These are phyloP conservation scores for Rhodotorula glutinis DNA, from an alignment of 1,284 basidiomycete species.

Conservation along the genomic window DNA sequence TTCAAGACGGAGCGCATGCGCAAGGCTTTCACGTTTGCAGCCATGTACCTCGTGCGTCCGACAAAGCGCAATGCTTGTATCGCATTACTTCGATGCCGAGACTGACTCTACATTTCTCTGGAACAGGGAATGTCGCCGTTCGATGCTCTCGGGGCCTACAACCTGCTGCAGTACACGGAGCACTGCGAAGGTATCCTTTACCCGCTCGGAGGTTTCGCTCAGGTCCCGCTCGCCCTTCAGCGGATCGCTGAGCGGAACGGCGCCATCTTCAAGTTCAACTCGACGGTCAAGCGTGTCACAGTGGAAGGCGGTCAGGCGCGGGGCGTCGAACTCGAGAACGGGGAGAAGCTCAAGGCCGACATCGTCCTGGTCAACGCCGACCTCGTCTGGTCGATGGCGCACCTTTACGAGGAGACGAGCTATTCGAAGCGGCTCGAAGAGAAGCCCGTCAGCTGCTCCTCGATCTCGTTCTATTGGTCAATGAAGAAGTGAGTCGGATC, in stretches of 20 bases:
- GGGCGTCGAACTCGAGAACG: slow-evolving; percentile 52
- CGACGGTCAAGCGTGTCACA: slow-evolving; percentile 50
- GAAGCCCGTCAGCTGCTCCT: slow-evolving; percentile 52
- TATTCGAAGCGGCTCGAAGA: slow-evolving; percentile 44
- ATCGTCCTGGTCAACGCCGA: slow-evolving; percentile 57
- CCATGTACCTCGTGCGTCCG: slow-evolving; percentile 48
- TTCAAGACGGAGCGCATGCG: slow-evolving; percentile 55
- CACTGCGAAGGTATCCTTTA: slow-evolving; percentile 57
- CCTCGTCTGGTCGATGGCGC: slow-evolving; percentile 55
- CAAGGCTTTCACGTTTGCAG: slow-evolving; percentile 52
- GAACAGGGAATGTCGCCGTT: slow-evolving; percentile 54
- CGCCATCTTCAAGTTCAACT: slow-evolving; percentile 51
- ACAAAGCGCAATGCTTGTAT: not conserved
- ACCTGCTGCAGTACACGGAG: slow-evolving; percentile 57
- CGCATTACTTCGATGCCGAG: too few relatives aligned
- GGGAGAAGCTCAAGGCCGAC: slow-evolving; percentile 52
- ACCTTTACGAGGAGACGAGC: slow-evolving; percentile 50
- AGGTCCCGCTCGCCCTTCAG: slow-evolving; percentile 52
- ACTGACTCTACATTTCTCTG: slow-evolving; percentile 10
- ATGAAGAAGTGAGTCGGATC: slow-evolving; percentile 47
- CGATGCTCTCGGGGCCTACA: slow-evolving; percentile 56
- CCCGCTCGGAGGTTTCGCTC: slow-evolving; percentile 55
- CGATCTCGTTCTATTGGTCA: slow-evolving; percentile 58
- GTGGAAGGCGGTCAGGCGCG: slow-evolving; percentile 46
- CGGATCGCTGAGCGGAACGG: slow-evolving; percentile 51